phyloP scores from a whole-genome alignment of 768 basidiomycete genomes.

The Termitomyces sp. region DNA sequence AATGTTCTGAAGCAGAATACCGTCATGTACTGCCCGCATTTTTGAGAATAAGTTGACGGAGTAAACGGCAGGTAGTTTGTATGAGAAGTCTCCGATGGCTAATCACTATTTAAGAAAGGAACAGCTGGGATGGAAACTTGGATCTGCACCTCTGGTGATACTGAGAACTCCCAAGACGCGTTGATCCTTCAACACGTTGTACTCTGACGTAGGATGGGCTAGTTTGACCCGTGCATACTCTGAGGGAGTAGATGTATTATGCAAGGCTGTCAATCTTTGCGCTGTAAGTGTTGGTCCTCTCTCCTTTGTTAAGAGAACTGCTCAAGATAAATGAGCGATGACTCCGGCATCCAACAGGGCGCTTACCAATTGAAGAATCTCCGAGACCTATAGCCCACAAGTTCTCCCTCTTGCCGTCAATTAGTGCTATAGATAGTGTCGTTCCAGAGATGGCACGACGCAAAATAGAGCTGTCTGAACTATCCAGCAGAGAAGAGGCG shows the following conservation, averaged over 20 bases:
- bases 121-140: too few species aligned
- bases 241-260: constrained; percentile 9
- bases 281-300: neutral
- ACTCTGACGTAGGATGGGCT: constrained; percentile 9
- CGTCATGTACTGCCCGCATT: constrained; percentile 1
- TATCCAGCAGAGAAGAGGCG: neutral
- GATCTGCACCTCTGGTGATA: constrained; percentile 9
- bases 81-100: constrained; percentile 15
- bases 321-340: neutral
- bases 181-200: constrained; percentile 7
- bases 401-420: constrained; percentile 9
- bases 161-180: constrained; percentile 8
- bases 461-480: neutral
- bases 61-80: constrained; percentile 8
- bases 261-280: constrained; percentile 4
- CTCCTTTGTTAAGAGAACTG: constrained; percentile 4
- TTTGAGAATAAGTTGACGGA: constrained; percentile 6
- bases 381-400: constrained; percentile 11
- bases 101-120: neutral
- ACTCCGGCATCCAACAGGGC: neutral
- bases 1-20: neutral
- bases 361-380: constrained; percentile 10
- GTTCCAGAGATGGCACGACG: constrained; percentile 10
- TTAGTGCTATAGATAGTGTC: constrained; percentile 8
- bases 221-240: constrained; percentile 12